phyloP scores from a whole-genome alignment of 768 basidiomycete genomes.

The Trametes cubensis region DNA sequence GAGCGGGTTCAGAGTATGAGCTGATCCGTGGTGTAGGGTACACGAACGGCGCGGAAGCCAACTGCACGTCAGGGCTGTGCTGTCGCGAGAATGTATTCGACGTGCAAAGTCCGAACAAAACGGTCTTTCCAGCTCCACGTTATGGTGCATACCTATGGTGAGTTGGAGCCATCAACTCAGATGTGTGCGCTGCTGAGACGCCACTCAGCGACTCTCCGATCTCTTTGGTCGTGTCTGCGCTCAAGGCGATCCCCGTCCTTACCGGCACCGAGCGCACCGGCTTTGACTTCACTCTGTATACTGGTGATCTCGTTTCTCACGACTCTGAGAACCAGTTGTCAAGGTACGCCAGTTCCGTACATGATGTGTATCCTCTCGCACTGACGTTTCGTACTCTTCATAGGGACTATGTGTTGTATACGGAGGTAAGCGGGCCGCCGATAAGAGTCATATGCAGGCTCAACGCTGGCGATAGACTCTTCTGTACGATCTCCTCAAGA shows the following conservation, averaged over 20 bases:
- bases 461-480: constrained; percentile 49
- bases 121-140: constrained; percentile 63
- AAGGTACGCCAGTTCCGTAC: constrained; percentile 42
- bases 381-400: neutral
- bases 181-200: neutral
- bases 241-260: constrained; percentile 69
- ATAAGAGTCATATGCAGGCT: neutral
- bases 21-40: constrained; percentile 48
- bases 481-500: constrained; percentile 67
- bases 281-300: constrained; percentile 68
- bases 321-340: constrained; percentile 67
- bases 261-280: constrained; percentile 61
- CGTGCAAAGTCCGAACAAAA: constrained; percentile 48
- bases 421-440: constrained; percentile 49
- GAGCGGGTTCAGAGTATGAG: neutral
- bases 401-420: constrained; percentile 62
- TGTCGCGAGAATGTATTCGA: constrained; percentile 63
- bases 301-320: constrained; percentile 76
- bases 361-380: neutral
- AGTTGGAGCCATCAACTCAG: constrained; percentile 23
- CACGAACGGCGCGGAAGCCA: constrained; percentile 69
- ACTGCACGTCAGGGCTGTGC: constrained; percentile 68
- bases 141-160: constrained; percentile 66
- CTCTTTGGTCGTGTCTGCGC: constrained; percentile 58
- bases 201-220: constrained; percentile 60